Conservation (phyloP, 2,329 filamentous ascomycete genomes). For the Ceratocystis alfenasii region DNA sequence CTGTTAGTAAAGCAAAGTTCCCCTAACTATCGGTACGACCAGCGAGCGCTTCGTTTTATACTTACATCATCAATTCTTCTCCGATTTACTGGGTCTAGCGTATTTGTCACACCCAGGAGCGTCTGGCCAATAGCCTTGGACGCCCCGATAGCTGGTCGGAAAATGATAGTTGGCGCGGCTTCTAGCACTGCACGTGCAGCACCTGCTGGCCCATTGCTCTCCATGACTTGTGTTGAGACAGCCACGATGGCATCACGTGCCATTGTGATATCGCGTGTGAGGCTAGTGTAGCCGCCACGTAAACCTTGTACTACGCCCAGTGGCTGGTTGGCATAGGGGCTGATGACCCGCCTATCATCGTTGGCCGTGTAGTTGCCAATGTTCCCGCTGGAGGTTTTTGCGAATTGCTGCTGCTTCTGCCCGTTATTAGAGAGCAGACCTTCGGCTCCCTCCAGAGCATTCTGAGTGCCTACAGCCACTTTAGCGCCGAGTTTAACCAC, state of each 20-base stretch:
- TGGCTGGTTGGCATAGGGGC: slow-evolving; percentile 87
- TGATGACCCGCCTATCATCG: slow-evolving; percentile 67
- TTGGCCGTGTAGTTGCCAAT: slow-evolving; percentile 28
- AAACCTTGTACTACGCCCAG: slow-evolving; percentile 78
- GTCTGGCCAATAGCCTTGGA: slow-evolving; percentile 82
- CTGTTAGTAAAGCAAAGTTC: slow-evolving; percentile 4
- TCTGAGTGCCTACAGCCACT: slow-evolving; percentile 86
- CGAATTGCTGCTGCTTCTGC: slow-evolving; percentile 35
- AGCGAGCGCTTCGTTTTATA: slow-evolving; percentile 27
- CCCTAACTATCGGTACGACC: too few species aligned
- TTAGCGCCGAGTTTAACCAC: slow-evolving; percentile 92
- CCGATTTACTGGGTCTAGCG: slow-evolving; percentile 70
- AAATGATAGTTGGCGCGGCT: slow-evolving; percentile 82
- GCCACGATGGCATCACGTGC: slow-evolving; percentile 88
- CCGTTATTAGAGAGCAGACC: slow-evolving; percentile 44
- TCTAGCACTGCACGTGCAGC: slow-evolving; percentile 67
- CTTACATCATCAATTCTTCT: slow-evolving; percentile 80
- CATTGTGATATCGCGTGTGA: slow-evolving; percentile 76
- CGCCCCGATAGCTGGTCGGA: slow-evolving; percentile 80
- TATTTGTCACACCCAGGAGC: slow-evolving; percentile 82
- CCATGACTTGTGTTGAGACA: slow-evolving; percentile 81
- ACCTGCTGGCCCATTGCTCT: slow-evolving; percentile 68
- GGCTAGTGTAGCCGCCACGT: slow-evolving; percentile 65
- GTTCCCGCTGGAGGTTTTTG: slow-evolving; percentile 24
- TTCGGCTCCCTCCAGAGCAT: slow-evolving; percentile 80